These are phyloP conservation scores for Diplotaxis tenuifolia DNA, from an alignment of 345 rosid species.

Conservation along the genomic window DNA sequence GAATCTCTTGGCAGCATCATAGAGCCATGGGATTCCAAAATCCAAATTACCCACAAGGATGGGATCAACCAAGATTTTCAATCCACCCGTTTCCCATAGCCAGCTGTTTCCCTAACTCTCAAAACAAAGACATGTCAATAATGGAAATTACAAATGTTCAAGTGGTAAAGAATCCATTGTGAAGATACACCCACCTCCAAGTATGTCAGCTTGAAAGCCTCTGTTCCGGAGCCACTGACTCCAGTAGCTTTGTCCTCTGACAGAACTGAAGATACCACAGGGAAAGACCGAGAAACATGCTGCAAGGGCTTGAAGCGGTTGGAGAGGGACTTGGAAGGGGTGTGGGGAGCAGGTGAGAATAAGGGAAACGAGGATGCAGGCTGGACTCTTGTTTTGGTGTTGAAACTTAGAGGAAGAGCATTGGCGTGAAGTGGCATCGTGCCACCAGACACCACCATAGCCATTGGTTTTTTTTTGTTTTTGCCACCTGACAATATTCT, in stretches of 20 bases:
- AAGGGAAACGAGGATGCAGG: conserved; percentile 21
- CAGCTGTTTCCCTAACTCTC: conserved; percentile 76
- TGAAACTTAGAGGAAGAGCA: conserved; percentile 31
- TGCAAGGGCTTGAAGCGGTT: conserved; percentile 36
- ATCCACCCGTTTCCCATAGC: conserved; percentile 79
- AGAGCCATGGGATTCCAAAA: conserved; percentile 91
- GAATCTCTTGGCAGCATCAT: conserved; percentile 82
- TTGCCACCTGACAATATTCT: conserved; percentile 4
- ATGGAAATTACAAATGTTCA: background rate
- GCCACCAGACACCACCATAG: conserved; percentile 31
- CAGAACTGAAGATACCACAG: conserved; percentile 51
- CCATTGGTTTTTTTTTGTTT: conserved; percentile 13
- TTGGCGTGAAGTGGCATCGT: conserved; percentile 17
- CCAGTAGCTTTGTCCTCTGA: conserved; percentile 62
- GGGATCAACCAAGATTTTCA: conserved; percentile 74
- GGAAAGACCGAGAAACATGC: conserved; percentile 31
- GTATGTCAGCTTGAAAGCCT: conserved; percentile 66
- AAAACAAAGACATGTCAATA: conserved; percentile 15
- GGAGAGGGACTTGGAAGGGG: conserved; percentile 19
- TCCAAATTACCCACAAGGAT: conserved; percentile 89
- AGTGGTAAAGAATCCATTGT: conserved; percentile 5
- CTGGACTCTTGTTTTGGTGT: conserved; percentile 23
- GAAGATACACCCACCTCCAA: conserved; percentile 58
- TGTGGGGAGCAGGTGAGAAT: conserved; percentile 28
- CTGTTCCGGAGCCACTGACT: conserved; percentile 47